phyloP scores from a whole-genome alignment of 208 protist species.

The Crithidia fasciculata region DNA sequence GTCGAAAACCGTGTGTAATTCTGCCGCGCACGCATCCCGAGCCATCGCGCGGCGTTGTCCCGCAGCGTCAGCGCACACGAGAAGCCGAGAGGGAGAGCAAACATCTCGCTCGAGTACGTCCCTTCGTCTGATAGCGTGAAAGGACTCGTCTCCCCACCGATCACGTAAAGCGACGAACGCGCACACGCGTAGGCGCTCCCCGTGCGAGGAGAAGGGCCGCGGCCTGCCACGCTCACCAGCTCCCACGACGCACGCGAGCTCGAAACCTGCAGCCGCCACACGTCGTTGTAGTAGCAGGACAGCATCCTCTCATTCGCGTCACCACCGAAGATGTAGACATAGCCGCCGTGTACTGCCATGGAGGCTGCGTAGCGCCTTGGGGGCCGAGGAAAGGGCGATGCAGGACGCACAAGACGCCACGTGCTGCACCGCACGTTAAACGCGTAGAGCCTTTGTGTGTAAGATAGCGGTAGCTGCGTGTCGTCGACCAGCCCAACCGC shows the following conservation, averaged over 20 bases:
- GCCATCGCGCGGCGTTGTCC: slow-evolving; percentile 58
- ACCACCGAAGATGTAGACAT: slow-evolving; percentile 77
- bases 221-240: slow-evolving; percentile 24
- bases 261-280: slow-evolving; percentile 62
- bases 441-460: slow-evolving; percentile 58
- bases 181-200: slow-evolving; percentile 54
- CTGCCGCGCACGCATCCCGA: slow-evolving; percentile 1
- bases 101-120: slow-evolving; percentile 62
- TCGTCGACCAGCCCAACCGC: background rate
- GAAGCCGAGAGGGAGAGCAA: slow-evolving; percentile 58
- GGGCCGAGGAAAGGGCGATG: slow-evolving; percentile 15
- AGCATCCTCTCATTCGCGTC: slow-evolving; percentile 53
- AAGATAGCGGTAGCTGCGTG: slow-evolving; percentile 19
- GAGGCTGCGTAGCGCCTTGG: slow-evolving; percentile 57
- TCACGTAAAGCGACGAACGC: slow-evolving; percentile 64
- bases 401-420: slow-evolving; percentile 28
- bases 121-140: slow-evolving; percentile 18
- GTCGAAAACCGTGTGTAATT: background rate
- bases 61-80: slow-evolving; percentile 46
- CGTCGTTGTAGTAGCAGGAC: slow-evolving; percentile 72
- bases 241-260: slow-evolving; percentile 19
- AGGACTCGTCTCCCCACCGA: slow-evolving; percentile 65
- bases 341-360: slow-evolving; percentile 53
- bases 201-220: slow-evolving; percentile 57
- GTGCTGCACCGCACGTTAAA: slow-evolving; percentile 51